phyloP scores from a whole-genome alignment of 1,139 yeast species.

The Candida frijolesensis region DNA sequence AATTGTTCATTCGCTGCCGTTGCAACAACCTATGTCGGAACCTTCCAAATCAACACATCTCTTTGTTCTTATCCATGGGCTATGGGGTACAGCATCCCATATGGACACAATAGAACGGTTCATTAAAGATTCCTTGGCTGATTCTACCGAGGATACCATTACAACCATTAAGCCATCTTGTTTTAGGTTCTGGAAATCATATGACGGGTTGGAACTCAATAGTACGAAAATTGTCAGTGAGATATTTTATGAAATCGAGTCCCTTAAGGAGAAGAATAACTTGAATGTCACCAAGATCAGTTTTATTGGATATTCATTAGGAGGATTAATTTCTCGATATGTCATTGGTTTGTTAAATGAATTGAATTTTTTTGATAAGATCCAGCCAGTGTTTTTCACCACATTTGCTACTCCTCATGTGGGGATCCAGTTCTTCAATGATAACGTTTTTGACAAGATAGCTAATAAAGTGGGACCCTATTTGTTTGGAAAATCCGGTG shows the following conservation, averaged over 20 bases:
- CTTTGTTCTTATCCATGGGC: constrained; percentile 81
- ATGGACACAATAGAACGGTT: constrained; percentile 61
- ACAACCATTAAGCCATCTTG: constrained; percentile 66
- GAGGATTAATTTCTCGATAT: constrained; percentile 55
- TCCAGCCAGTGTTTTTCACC: constrained; percentile 67
- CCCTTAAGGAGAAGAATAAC: constrained; percentile 41
- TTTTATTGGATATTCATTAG: constrained; percentile 47
- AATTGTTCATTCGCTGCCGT: too few relatives aligned
- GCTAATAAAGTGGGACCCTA: constrained; percentile 63
- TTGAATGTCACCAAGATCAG: constrained; percentile 41
- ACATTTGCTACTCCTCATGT: constrained; percentile 93
- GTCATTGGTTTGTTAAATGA: constrained; percentile 67
- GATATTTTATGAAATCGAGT: constrained; percentile 56
- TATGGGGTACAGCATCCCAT: constrained; percentile 86
- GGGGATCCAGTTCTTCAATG: constrained; percentile 59
- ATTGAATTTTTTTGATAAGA: constrained; percentile 54
- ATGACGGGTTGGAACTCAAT: constrained; percentile 78
- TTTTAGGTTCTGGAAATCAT: constrained; percentile 77
- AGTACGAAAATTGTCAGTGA: constrained; percentile 73
- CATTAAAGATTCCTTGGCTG: constrained; percentile 42
- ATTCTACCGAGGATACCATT: constrained; percentile 41
- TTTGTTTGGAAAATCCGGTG: constrained; percentile 73
- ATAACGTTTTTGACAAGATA: constrained; percentile 42
- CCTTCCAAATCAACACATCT: constrained; percentile 49
- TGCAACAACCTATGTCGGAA: neutral